These are phyloP conservation scores for sweet orange (Citrus sinensis) DNA, from an alignment of 345 rosid species.

Conservation along the genomic window DVS_A1.0 CM039169.1:29383501-29384000, in stretches of 20 bases:
- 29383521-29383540: constrained; percentile 37
- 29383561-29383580: constrained; percentile 48
- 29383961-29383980: neutral
- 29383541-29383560: constrained; percentile 19
- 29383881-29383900: neutral
- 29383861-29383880: constrained; percentile 5
- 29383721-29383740: constrained; percentile 39
- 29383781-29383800: constrained; percentile 22
- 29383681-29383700: constrained; percentile 27
- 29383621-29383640: constrained; percentile 46
- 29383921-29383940: neutral
- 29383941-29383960: neutral
- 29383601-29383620: constrained; percentile 39
- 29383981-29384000: neutral
- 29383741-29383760: constrained; percentile 18
- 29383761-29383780: constrained; percentile 24
- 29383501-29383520: constrained; percentile 29
- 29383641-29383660: constrained; percentile 45
- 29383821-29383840: constrained; percentile 54
- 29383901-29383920: neutral
- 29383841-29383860: constrained; percentile 46
- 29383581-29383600: constrained; percentile 47
- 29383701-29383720: constrained; percentile 27
- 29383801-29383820: constrained; percentile 26
- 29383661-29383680: constrained; percentile 40